Conservation (phyloP, 1,139 yeast species). For the Kurtzmaniella quercitrusa region DNA sequence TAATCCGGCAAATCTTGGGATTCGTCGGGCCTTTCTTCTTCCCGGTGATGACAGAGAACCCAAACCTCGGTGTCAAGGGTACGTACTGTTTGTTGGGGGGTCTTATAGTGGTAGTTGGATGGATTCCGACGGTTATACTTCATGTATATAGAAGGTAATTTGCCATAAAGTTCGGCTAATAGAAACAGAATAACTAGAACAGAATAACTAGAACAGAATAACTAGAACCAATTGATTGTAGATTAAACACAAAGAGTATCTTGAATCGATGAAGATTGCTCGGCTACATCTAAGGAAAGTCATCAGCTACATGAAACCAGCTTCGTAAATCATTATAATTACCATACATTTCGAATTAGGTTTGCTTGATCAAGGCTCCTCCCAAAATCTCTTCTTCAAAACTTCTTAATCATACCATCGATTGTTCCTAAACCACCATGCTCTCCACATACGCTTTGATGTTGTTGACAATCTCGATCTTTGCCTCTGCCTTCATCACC, state of each 20-base stretch:
- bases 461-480: slow-evolving; percentile 1
- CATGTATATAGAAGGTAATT: slow-evolving; percentile 5
- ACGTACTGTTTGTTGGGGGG: slow-evolving; percentile 16
- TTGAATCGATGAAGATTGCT: too few relatives aligned
- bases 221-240: too few relatives aligned
- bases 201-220: neutral
- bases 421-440: too few relatives aligned
- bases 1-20: slow-evolving; percentile 15
- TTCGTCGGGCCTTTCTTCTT: slow-evolving; percentile 19
- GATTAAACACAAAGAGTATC: too few relatives aligned
- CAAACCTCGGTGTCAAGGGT: slow-evolving; percentile 11
- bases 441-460: slow-evolving; percentile 1
- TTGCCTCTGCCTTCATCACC: slow-evolving; percentile 2
- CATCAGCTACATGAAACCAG: too few relatives aligned
- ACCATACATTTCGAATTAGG: too few relatives aligned
- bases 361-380: too few relatives aligned
- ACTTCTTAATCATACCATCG: too few relatives aligned
- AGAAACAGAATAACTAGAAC: neutral
- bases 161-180: too few relatives aligned
- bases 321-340: too few relatives aligned
- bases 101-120: slow-evolving; percentile 10
- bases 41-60: slow-evolving; percentile 15
- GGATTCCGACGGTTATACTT: slow-evolving; percentile 9
- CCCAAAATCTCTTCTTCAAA: too few relatives aligned
- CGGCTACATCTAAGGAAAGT: too few relatives aligned